Evolutionary conservation across 345 rosid genomes (phyloP).

Genomic region (Ceriops decandra): DNA sequence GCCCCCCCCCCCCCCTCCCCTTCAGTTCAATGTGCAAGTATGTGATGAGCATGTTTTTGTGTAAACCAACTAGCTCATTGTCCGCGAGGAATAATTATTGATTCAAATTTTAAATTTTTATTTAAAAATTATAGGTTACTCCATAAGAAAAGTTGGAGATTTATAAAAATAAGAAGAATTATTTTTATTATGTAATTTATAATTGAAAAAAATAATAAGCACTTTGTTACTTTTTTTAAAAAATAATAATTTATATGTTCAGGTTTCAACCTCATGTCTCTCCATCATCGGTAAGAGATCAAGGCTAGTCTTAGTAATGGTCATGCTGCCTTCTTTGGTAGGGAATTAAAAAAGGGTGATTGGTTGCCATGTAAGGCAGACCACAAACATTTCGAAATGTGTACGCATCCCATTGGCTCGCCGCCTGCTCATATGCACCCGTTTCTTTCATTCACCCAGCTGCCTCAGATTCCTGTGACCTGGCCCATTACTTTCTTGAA

Average conservation of each 20-base stretch:
- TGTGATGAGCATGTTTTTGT: not conserved
- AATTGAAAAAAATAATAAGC: too few species aligned
- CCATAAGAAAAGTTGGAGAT: too few species aligned
- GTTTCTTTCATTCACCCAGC: conserved; percentile 24
- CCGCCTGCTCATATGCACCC: conserved; percentile 1
- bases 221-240: not conserved
- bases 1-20: not conserved
- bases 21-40: not conserved
- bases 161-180: too few species aligned
- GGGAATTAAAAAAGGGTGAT: not conserved
- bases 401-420: conserved; percentile 10
- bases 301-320: too few species aligned
- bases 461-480: conserved; percentile 23
- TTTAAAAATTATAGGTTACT: too few species aligned
- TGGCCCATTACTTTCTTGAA: conserved; percentile 10
- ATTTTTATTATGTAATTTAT: too few species aligned
- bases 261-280: not conserved
- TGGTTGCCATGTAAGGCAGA: conserved; percentile 14
- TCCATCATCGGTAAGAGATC: too few species aligned
- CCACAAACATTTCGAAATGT: conserved; percentile 22
- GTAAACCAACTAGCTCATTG: too few species aligned
- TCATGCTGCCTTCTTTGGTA: too few species aligned
- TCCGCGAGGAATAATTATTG: too few species aligned
- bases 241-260: not conserved
- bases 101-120: too few species aligned